Evolutionary conservation across 345 rosid species (phyloP).

Genomic region (Eucalyptus cloeziana): DNA sequence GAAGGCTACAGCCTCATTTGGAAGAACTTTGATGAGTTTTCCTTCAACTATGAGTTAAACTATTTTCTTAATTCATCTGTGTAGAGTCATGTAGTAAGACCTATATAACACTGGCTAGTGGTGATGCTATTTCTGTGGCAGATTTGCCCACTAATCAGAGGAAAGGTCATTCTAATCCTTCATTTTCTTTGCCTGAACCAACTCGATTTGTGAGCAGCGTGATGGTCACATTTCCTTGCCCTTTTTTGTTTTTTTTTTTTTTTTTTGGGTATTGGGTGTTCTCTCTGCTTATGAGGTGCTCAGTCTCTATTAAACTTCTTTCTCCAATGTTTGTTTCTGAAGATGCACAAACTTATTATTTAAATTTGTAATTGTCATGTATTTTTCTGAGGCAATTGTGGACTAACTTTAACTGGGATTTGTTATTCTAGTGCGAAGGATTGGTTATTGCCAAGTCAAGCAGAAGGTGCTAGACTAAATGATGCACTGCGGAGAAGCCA

Average conservation of each 20-base stretch:
- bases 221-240: neutral
- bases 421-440: conserved; percentile 52
- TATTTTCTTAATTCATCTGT: neutral
- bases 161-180: neutral
- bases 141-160: neutral
- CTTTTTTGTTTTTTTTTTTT: neutral
- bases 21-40: neutral
- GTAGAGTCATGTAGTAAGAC: neutral
- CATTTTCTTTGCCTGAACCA: neutral
- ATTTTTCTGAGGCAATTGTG: neutral
- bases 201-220: neutral
- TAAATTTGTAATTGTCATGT: neutral
- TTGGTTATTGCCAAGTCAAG: conserved; percentile 57
- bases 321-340: neutral
- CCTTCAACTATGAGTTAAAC: neutral
- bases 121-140: neutral
- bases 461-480: conserved; percentile 53
- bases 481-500: conserved; percentile 31
- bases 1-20: neutral
- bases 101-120: neutral
- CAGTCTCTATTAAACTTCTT: neutral
- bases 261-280: neutral
- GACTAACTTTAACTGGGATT: neutral
- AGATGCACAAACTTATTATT: neutral
- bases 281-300: neutral